Evolutionary conservation across 345 rosid species (phyloP).

Genomic region (Camelina hispida): DNA sequence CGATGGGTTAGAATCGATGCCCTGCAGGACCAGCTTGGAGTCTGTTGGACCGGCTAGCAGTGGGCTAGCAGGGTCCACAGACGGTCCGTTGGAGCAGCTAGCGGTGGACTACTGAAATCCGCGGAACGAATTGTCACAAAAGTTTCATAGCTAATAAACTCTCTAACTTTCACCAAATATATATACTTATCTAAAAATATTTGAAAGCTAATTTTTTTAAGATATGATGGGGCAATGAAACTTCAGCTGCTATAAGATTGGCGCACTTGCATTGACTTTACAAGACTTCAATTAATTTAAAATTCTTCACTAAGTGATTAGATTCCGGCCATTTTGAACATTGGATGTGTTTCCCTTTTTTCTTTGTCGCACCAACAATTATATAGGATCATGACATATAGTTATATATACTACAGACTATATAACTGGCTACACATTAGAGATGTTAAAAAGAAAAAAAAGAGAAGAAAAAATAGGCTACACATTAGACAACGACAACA

Average conservation of each 20-base stretch:
- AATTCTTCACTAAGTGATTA: constrained; percentile 3
- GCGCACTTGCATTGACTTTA: constrained; percentile 13
- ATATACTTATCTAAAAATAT: no score
- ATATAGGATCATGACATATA: not conserved
- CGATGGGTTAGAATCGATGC: no score
- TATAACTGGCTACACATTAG: not conserved
- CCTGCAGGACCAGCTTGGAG: no score
- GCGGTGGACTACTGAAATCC: no score
- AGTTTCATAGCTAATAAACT: not conserved
- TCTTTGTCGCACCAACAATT: not conserved
- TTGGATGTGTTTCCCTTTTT: not conserved
- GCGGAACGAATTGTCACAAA: no score
- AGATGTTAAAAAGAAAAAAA: no score
- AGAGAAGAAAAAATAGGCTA: no score
- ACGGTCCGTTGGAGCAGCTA: no score
- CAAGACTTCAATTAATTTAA: not conserved
- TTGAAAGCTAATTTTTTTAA: not conserved
- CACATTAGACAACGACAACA: not conserved
- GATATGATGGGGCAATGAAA: not conserved
- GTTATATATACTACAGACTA: not conserved
- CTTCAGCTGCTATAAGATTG: not conserved
- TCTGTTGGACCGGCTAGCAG: no score
- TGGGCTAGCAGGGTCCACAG: no score
- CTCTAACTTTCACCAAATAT: no score
- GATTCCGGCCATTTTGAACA: not conserved